A percentile compares a stretch with the other conserved stretches of the same genome.
Evolutionary conservation across 169 alveolate species (phyloP).

Genomic region (Babesia ovis): DNA sequence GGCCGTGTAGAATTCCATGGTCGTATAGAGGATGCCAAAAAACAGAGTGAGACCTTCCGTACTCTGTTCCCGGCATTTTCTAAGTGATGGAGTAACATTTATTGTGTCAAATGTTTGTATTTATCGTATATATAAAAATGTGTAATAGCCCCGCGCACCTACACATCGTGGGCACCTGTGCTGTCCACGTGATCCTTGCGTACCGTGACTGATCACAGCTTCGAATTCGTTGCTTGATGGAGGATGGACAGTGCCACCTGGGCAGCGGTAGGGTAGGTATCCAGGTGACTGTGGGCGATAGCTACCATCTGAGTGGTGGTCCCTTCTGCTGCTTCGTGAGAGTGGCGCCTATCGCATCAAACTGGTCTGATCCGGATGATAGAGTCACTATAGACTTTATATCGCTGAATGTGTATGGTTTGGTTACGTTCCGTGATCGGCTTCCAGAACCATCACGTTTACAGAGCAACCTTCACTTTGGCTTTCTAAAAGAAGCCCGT

Average conservation of each 20-base stretch:
- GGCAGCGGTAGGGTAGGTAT: conserved; percentile 28
- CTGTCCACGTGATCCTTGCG: neutral
- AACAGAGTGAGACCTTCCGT: conserved; percentile 49
- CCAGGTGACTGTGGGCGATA: conserved; percentile 43
- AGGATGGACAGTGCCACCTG: neutral
- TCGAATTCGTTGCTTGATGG: neutral
- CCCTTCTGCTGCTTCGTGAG: conserved; percentile 66
- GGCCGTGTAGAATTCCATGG: conserved; percentile 58
- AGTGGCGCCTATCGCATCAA: conserved; percentile 46
- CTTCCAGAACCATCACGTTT: neutral
- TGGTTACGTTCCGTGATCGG: conserved; percentile 11
- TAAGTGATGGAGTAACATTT: neutral
- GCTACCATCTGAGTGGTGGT: conserved; percentile 57
- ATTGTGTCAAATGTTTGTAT: neutral
- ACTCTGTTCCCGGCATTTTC: conserved; percentile 35
- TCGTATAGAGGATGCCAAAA: conserved; percentile 28
- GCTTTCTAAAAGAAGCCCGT: conserved; percentile 45
- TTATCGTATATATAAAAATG: neutral
- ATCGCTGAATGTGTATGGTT: conserved; percentile 54
- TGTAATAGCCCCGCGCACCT: neutral
- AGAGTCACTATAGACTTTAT: conserved; percentile 54
- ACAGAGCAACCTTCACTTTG: conserved; percentile 46
- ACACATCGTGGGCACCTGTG: conserved; percentile 9
- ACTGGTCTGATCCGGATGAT: conserved; percentile 9
- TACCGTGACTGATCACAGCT: neutral